Evolutionary conservation across 1,139 yeast species (phyloP).

Genomic region (Candida mesenterica): DNA sequence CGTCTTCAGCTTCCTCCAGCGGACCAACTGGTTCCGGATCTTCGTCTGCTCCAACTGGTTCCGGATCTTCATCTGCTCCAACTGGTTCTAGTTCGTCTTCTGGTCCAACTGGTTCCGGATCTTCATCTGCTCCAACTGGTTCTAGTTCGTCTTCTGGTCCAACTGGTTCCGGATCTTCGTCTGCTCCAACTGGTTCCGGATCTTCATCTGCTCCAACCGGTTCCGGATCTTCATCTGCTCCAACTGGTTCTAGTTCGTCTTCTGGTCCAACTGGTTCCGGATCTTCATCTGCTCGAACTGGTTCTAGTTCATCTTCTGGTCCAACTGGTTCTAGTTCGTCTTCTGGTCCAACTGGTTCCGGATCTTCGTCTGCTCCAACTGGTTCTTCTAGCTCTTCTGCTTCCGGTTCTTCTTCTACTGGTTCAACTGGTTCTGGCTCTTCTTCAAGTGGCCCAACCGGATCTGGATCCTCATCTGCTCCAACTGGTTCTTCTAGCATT

Average conservation of each 20-base stretch:
- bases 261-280: too few species aligned
- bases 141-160: slow-evolving; percentile 6
- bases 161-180: slow-evolving; percentile 1
- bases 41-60: slow-evolving; percentile 4
- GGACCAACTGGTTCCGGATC: slow-evolving; percentile 1
- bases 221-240: too few species aligned
- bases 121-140: background rate
- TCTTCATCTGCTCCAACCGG: slow-evolving; percentile 5
- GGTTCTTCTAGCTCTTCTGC: too few species aligned
- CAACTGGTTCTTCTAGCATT: slow-evolving; percentile 4
- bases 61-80: slow-evolving; percentile 8
- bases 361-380: slow-evolving; percentile 7
- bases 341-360: slow-evolving; percentile 2
- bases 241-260: slow-evolving; percentile 5
- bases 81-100: slow-evolving; percentile 7
- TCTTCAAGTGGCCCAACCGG: slow-evolving; percentile 3
- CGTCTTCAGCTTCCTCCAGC: slow-evolving; percentile 12
- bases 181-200: slow-evolving; percentile 1
- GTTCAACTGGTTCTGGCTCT: too few species aligned
- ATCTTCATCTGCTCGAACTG: too few species aligned
- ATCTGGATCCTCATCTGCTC: background rate
- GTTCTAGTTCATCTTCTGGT: slow-evolving; percentile 6
- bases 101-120: slow-evolving; percentile 2
- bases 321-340: too few species aligned
- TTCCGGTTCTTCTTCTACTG: too few species aligned